Evolutionary conservation across 2,329 filamentous ascomycete species (phyloP).

Genomic region (Scorias spongiosa): DNA sequence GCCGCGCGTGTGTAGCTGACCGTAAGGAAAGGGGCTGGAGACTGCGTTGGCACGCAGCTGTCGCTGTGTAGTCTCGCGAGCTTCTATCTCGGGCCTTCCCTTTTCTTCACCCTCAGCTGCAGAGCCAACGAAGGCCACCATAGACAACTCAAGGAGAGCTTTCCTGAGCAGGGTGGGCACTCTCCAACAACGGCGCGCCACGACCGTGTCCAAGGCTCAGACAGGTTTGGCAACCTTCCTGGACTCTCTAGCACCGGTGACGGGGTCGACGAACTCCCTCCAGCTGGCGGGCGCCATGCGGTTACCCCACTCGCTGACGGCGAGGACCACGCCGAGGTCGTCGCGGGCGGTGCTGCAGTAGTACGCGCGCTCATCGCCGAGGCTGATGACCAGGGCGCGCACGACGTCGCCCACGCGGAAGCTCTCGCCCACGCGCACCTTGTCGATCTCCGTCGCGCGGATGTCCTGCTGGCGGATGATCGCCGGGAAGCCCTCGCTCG

Average conservation of each 20-base stretch:
- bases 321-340: slow-evolving; percentile 86
- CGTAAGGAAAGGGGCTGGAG: too few species aligned
- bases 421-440: slow-evolving; percentile 76
- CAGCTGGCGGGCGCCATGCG: slow-evolving; percentile 87
- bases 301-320: slow-evolving; percentile 67
- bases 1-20: too few species aligned
- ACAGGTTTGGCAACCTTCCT: slow-evolving; percentile 92
- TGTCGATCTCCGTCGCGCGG: slow-evolving; percentile 87
- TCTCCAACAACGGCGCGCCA: too few species aligned
- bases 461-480: slow-evolving; percentile 55
- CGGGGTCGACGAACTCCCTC: slow-evolving; percentile 82
- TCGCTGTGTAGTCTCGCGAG: too few species aligned
- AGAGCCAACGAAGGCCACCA: too few species aligned
- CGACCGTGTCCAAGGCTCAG: slow-evolving; percentile 29
- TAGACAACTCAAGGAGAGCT: too few species aligned
- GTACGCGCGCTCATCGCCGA: slow-evolving; percentile 90
- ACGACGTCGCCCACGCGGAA: slow-evolving; percentile 91
- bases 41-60: too few species aligned
- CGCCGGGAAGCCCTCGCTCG: slow-evolving; percentile 13
- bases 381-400: slow-evolving; percentile 61
- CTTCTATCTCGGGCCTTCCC: too few species aligned
- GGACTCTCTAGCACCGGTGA: slow-evolving; percentile 58
- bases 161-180: too few species aligned
- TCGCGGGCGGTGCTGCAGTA: slow-evolving; percentile 89
- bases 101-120: too few species aligned